Evolutionary conservation across 805 yeast species (phyloP).

Genomic region (Suhomyces sp.): DNA sequence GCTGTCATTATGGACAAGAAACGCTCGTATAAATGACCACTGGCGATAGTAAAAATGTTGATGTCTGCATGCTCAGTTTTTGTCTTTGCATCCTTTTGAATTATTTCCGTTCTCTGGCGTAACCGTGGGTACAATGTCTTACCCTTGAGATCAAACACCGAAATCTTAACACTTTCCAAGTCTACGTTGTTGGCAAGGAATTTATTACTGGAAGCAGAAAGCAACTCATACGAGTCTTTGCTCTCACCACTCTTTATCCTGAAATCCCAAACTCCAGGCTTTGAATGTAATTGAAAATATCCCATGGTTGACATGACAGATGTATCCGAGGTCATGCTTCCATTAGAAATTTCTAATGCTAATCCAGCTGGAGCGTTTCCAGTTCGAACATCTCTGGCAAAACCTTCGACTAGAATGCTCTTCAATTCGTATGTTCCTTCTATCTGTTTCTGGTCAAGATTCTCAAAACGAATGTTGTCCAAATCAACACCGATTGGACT

Average conservation of each 20-base stretch:
- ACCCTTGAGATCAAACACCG: conserved; percentile 11
- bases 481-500: conserved; percentile 48
- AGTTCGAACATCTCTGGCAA: conserved; percentile 47
- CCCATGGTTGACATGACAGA: conserved; percentile 78
- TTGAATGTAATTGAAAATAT: conserved; percentile 73
- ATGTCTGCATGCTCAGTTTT: conserved; percentile 53
- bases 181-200: conserved; percentile 31
- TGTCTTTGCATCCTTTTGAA: conserved; percentile 28
- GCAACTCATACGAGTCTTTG: conserved; percentile 18
- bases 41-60: conserved; percentile 79
- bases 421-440: conserved; percentile 51
- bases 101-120: too few relatives aligned
- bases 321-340: conserved; percentile 47
- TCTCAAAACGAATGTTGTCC: conserved; percentile 53
- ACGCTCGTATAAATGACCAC: conserved; percentile 78
- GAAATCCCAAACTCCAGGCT: conserved; percentile 71
- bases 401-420: conserved; percentile 68
- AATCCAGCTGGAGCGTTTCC: conserved; percentile 51
- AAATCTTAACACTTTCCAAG: conserved; percentile 1
- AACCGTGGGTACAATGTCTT: conserved; percentile 45
- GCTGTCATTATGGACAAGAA: conserved; percentile 76
- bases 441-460: conserved; percentile 36
- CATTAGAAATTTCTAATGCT: conserved; percentile 38
- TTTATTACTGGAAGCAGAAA: conserved; percentile 45
- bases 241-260: conserved; percentile 36